Evolutionary conservation across 257 asterid genomes (phyloP).

Genomic region (Thymus quinquecostatus): DNA sequence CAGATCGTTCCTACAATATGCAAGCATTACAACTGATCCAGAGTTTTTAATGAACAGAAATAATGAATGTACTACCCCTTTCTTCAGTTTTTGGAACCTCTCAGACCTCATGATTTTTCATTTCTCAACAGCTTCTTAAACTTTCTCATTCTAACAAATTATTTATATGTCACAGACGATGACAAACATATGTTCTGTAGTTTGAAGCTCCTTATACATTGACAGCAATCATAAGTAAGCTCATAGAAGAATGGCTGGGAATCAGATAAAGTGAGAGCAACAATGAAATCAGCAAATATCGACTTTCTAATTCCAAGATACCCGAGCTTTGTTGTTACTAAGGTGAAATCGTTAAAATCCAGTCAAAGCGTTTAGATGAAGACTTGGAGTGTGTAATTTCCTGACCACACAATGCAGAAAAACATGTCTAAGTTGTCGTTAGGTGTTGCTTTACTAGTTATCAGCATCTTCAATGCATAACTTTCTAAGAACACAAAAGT

Average conservation of each 20-base stretch:
- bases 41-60: neutral
- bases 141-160: neutral
- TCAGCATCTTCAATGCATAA: conserved; percentile 6
- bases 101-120: conserved; percentile 5
- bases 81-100: conserved; percentile 15
- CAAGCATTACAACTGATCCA: neutral
- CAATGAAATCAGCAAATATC: neutral
- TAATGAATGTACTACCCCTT: conserved; percentile 6
- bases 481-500: neutral
- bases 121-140: conserved; percentile 8
- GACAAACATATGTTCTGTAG: neutral
- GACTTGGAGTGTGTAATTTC: neutral
- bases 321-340: neutral
- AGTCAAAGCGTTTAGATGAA: conserved; percentile 9
- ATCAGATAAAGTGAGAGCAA: neutral
- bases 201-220: conserved; percentile 6
- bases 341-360: neutral
- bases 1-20: neutral
- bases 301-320: neutral
- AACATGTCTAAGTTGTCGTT: conserved; percentile 1
- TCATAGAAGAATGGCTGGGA: conserved; percentile 5
- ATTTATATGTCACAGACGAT: neutral
- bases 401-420: neutral
- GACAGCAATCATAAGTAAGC: conserved; percentile 4
- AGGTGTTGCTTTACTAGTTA: neutral